Evolutionary conservation across 2,329 filamentous ascomycete genomes (phyloP), one percentile per base, ranked within the genome.

Genomic region (Aspergillus eucalypticola): DNA sequence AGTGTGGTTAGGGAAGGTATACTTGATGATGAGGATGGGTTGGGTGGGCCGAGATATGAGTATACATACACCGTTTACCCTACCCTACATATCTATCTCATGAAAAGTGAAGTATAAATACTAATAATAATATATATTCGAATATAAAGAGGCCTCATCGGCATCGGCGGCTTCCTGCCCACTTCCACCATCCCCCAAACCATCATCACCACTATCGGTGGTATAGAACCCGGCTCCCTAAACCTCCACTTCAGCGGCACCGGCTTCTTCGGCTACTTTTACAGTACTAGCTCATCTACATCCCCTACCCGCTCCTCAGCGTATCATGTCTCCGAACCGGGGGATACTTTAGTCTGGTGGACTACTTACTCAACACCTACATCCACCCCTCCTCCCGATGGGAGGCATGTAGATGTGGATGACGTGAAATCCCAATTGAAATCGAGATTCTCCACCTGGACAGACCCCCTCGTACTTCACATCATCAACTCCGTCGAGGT

Each of bases 241-340:
- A 74, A 73, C 41, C 72, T 83, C 48, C 70, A 77, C 0, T 81
- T 82, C 58, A 80, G 81, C 1, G 72, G 76, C 0, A 81, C 81
- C 54, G 81, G 82, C 0, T 83, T 83, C 65, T 83, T 83, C 62
- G 81, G 82, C 1, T 83, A 82, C 65, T 76, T 77, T 25, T 78
- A 75, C 53, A 66, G 72, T 13, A 64, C 66, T 7, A 73, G 68
- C 42, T 60, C 67, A 3, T 8, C 55, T 8, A 55, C 62, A 2
- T 66, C 64, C 13, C 58, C 32, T 4, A 2, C 64, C 42, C 56
- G 69, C 19, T 62, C 73, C 60, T 68, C 70, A 10, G 56, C 68
- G 25, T 69, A 66, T 35, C 59, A 72, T 25, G 60, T 71, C 13
- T 67, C 69, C 2, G 60, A 66, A 8, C 74, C 72, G 2, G 73